Evolutionary conservation across 345 rosid species (phyloP).

Genomic region (Abelmoschus esculentus): DNA sequence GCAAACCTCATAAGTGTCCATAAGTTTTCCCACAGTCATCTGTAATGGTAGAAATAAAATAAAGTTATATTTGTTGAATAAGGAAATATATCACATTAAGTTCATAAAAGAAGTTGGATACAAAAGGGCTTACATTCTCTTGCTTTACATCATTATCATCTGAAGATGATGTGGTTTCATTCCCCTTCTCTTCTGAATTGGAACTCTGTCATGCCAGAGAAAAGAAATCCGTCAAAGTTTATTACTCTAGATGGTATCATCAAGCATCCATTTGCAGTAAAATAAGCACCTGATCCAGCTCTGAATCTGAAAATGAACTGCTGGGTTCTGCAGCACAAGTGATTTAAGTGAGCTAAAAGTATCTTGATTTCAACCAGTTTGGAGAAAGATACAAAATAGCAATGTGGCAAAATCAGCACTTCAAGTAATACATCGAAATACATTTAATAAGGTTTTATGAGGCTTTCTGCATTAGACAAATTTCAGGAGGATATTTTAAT

Average conservation of each 20-base stretch:
- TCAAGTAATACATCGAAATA: too few species aligned
- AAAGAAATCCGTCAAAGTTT: slow-evolving; percentile 8
- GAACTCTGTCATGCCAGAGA: slow-evolving; percentile 20
- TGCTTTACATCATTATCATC: slow-evolving; percentile 31
- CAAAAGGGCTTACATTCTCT: slow-evolving; percentile 43
- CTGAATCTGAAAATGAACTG: slow-evolving; percentile 35
- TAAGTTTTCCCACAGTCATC: slow-evolving; percentile 14
- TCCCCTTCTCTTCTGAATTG: slow-evolving; percentile 23
- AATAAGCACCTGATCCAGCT: slow-evolving; percentile 47
- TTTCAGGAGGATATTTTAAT: too few species aligned
- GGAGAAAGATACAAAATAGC: too few species aligned
- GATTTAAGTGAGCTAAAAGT: neutral
- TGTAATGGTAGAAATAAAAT: slow-evolving; percentile 19
- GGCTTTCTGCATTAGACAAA: too few species aligned
- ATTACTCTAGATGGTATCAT: slow-evolving; percentile 13
- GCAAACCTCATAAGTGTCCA: too few species aligned
- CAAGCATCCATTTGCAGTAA: neutral
- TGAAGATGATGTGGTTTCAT: slow-evolving; percentile 16
- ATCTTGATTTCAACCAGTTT: neutral
- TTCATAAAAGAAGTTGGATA: neutral
- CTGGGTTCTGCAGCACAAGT: slow-evolving; percentile 43
- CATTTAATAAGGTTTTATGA: too few species aligned
- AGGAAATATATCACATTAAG: neutral
- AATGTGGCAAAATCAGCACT: too few species aligned
- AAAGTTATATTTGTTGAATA: neutral